Conservation (phyloP, 208 protist genomes). For the Naegleria lovaniensis region DNA sequence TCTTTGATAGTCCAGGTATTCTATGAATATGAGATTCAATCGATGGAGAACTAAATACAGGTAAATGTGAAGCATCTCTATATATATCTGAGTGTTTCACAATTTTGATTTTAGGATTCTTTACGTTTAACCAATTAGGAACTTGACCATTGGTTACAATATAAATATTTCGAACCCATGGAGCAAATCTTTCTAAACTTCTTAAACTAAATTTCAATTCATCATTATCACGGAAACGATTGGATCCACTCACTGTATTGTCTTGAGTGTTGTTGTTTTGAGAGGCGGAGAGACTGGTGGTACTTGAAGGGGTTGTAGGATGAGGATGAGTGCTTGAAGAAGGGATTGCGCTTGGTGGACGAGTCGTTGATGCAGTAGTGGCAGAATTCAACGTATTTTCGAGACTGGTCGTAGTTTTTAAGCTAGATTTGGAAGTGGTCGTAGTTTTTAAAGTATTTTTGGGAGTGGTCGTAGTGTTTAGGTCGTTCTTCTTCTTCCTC, state of each 20-base stretch:
- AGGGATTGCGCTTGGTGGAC: neutral
- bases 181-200: slow-evolving; percentile 78
- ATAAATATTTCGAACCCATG: slow-evolving; percentile 83
- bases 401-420: neutral
- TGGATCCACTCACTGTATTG: neutral
- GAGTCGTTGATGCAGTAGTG: neutral
- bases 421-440: neutral
- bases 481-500: neutral
- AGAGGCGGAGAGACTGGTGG: too few relatives aligned
- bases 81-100: slow-evolving; percentile 62
- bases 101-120: slow-evolving; percentile 44
- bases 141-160: slow-evolving; percentile 90
- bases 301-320: too few relatives aligned
- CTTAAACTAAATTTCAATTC: slow-evolving; percentile 86
- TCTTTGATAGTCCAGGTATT: slow-evolving; percentile 65
- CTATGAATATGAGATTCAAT: slow-evolving; percentile 74
- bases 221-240: slow-evolving; percentile 69
- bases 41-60: slow-evolving; percentile 69
- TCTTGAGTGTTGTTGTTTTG: too few relatives aligned
- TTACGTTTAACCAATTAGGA: slow-evolving; percentile 69
- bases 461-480: neutral
- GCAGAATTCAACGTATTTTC: slow-evolving; percentile 8
- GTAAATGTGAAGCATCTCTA: slow-evolving; percentile 64
- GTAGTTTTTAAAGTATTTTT: too few relatives aligned
- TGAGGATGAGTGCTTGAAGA: too few relatives aligned